Percentiles rank a stretch among this genome's conserved stretches.
These are phyloP conservation scores for Glaciozyma martinii DNA, from an alignment of 768 basidiomycete species.

Conservation along the genomic window DNA sequence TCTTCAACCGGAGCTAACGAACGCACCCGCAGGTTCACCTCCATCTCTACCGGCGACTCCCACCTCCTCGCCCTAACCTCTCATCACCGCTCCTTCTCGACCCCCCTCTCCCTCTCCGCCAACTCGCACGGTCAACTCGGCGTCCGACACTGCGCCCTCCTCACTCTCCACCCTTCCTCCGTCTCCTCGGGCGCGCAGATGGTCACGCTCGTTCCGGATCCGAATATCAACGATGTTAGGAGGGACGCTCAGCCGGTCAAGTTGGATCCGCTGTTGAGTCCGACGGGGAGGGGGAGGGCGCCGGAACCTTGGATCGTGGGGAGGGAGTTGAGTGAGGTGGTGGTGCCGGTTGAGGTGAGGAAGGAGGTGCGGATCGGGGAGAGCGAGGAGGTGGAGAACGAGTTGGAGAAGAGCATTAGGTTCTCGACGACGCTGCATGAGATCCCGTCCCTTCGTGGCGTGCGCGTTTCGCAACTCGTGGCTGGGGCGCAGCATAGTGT, in stretches of 20 bases:
- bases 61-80: conserved; percentile 45
- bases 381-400: conserved; percentile 37
- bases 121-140: conserved; percentile 81
- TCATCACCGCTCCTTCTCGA: conserved; percentile 63
- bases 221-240: conserved; percentile 19
- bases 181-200: conserved; percentile 30
- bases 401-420: conserved; percentile 43
- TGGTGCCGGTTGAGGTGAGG: conserved; percentile 36
- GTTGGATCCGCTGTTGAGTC: conserved; percentile 44
- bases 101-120: conserved; percentile 63
- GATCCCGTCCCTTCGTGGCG: conserved; percentile 59
- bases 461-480: conserved; percentile 59
- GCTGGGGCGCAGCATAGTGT: conserved; percentile 68
- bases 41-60: conserved; percentile 62
- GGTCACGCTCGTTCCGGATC: conserved; percentile 24
- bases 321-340: background rate
- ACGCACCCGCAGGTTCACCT: conserved; percentile 50
- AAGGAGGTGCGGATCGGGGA: conserved; percentile 29
- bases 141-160: conserved; percentile 54
- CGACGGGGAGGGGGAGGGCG: conserved; percentile 45
- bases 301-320: conserved; percentile 31
- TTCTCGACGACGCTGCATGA: conserved; percentile 67
- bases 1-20: background rate
- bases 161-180: conserved; percentile 11
- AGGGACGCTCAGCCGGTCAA: conserved; percentile 48